A percentile compares a stretch with the other conserved stretches of the same genome.
Conservation (phyloP, 768 basidiomycete species). For the Postia placenta region DNA sequence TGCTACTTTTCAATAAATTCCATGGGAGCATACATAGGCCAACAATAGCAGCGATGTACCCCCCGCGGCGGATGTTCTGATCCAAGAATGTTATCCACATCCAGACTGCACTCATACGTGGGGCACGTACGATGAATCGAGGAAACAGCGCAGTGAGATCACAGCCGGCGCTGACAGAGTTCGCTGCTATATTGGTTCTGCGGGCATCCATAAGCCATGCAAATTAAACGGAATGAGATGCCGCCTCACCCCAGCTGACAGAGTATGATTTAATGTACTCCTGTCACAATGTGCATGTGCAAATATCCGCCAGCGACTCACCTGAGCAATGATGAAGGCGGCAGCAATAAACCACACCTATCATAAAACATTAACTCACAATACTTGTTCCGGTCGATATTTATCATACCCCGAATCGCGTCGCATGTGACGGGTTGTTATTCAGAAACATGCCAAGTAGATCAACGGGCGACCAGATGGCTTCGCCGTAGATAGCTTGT, state of each 20-base stretch:
- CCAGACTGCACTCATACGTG: background rate
- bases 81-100: background rate
- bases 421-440: slow-evolving; percentile 51
- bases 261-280: no score
- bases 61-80: slow-evolving; percentile 79
- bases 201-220: no score
- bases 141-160: slow-evolving; percentile 77
- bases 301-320: no score
- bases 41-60: slow-evolving; percentile 75
- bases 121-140: slow-evolving; percentile 54
- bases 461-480: slow-evolving; percentile 76
- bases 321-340: slow-evolving; percentile 76
- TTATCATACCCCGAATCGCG: slow-evolving; percentile 60
- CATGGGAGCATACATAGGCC: slow-evolving; percentile 74
- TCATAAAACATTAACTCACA: no score
- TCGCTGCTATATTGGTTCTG: slow-evolving; percentile 77
- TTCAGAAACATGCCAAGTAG: slow-evolving; percentile 66
- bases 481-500: slow-evolving; percentile 66
- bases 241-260: no score
- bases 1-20: slow-evolving; percentile 69
- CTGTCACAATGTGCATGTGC: no score
- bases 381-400: no score
- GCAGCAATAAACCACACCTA: slow-evolving; percentile 75
- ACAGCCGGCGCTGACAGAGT: slow-evolving; percentile 78
- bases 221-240: no score